Base-by-base conservation (phyloP, 163 green algal species). In the Scenedesmus sp. region DNA sequence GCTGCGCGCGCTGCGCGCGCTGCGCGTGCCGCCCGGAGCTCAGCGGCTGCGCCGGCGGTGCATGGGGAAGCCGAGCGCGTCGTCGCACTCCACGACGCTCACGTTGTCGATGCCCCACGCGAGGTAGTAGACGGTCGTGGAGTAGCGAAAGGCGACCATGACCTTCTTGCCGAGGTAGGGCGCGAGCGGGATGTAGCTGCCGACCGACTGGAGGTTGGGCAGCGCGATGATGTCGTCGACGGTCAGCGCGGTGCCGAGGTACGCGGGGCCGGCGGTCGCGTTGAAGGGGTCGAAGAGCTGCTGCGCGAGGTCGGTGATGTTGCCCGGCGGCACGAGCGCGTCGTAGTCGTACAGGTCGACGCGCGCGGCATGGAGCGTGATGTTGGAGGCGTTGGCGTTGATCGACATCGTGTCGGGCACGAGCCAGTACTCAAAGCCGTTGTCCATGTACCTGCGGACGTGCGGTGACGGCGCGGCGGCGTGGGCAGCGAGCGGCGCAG, bases 371-470 rank as follows among this genome's bases (percentile, higher is more conserved):
- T 75, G 74, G 15, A 75, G 34, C 29, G 62, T 73, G 4, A 81
- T 56, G 39, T 81, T 73, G n/a, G n/a, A 54, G 34, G 24, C 45
- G 74, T 81, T 81, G 60, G 62, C 74, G 24, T 69, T 34, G 48
- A 81, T 74, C 22, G 60, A 75, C 74, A 81, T 81, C 24, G 74
- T 81, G 24, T 81, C 48, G 4, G 62, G 60, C 5, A 75, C 62
- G 31, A 75, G 42, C 50, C 50, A 81, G 74, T 75, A 81, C 50
- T 63, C 48, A 22, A 65, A 81, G 14, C 31, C 48, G 62, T 81
- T 81, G 50, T 81, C 74, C 60, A 81, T 64, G 51, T 74, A 81
- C n/a, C n/a, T n/a, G n/a, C n/a, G n/a, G n/a, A n/a, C n/a, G n/a
- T n/a, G n/a, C n/a, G n/a, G n/a, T n/a, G n/a, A n/a, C n/a, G n/a